phyloP scores from a whole-genome alignment of 345 rosid genomes.

The Bruguiera parviflora region DNA sequence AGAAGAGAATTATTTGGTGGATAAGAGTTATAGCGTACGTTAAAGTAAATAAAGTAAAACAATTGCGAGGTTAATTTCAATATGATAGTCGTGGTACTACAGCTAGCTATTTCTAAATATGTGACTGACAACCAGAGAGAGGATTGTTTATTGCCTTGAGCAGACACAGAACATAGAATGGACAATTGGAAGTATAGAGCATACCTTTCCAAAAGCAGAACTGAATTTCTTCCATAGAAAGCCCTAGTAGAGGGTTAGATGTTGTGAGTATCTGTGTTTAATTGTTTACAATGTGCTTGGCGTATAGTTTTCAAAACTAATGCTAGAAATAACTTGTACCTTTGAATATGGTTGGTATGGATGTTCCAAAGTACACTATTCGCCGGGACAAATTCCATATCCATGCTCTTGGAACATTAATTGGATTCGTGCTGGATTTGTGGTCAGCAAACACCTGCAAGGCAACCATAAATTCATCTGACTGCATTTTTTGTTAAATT shows the following conservation, averaged over 20 bases:
- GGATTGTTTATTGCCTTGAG: background rate
- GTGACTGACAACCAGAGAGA: background rate
- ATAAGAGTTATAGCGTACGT: too few species aligned
- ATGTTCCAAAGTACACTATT: slow-evolving; percentile 88
- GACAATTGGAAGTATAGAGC: background rate
- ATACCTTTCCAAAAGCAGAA: slow-evolving; percentile 96
- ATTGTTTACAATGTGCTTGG: background rate
- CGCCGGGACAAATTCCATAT: slow-evolving; percentile 76
- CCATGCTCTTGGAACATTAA: slow-evolving; percentile 72
- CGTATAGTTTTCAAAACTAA: background rate
- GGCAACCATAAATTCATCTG: background rate
- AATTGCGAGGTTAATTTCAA: too few species aligned
- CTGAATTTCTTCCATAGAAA: slow-evolving; percentile 75
- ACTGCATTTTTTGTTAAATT: background rate
- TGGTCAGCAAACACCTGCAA: slow-evolving; percentile 92
- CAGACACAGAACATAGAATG: background rate
- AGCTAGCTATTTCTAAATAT: background rate
- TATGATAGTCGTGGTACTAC: too few species aligned
- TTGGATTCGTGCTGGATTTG: slow-evolving; percentile 67
- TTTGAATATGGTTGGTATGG: slow-evolving; percentile 85
- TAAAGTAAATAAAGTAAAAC: too few species aligned
- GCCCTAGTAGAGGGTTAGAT: slow-evolving; percentile 41
- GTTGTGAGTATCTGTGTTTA: background rate
- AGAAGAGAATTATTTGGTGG: too few species aligned
- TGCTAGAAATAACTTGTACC: slow-evolving; percentile 36